These are phyloP conservation scores for Phaeomoniella chlamydospora DNA, from an alignment of 2,329 filamentous ascomycete genomes.

Conservation along the genomic window DNA sequence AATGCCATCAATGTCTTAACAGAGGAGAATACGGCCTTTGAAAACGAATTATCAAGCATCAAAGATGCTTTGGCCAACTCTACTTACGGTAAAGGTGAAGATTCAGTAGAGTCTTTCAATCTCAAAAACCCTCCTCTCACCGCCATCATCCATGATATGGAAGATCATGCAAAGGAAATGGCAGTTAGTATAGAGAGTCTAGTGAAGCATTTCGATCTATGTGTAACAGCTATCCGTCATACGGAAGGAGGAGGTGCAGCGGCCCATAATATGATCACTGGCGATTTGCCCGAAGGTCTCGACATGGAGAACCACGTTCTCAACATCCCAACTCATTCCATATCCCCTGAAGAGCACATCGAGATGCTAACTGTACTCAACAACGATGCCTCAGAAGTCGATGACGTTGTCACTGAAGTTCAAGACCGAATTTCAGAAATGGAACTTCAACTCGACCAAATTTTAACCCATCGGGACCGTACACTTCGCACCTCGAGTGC, in stretches of 20 bases:
- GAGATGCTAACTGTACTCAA: slow-evolving; percentile 71
- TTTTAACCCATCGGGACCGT: slow-evolving; percentile 48
- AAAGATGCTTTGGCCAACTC: slow-evolving; percentile 36
- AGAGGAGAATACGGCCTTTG: slow-evolving; percentile 48
- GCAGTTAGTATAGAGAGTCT: slow-evolving; percentile 67
- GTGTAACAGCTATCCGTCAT: slow-evolving; percentile 77
- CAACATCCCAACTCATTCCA: slow-evolving; percentile 46
- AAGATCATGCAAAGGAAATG: slow-evolving; percentile 67
- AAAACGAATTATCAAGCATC: slow-evolving; percentile 55
- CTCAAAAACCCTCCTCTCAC: slow-evolving; percentile 26
- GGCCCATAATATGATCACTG: slow-evolving; percentile 50
- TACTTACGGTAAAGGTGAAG: slow-evolving; percentile 2
- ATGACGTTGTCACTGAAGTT: slow-evolving; percentile 52
- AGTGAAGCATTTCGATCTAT: slow-evolving; percentile 82
- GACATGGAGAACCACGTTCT: slow-evolving; percentile 18
- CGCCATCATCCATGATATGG: slow-evolving; percentile 46
- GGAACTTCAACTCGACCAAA: slow-evolving; percentile 51
- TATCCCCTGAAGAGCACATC: slow-evolving; percentile 59
- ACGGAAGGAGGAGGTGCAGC: slow-evolving; percentile 67
- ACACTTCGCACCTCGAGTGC: slow-evolving; percentile 40
- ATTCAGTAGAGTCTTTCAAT: slow-evolving; percentile 13
- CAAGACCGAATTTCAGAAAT: slow-evolving; percentile 62
- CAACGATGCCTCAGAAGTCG: slow-evolving; percentile 41
- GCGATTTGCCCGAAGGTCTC: slow-evolving; percentile 43
- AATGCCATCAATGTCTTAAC: slow-evolving; percentile 43